Evolutionary conservation across 805 yeast species (phyloP).

Genomic region (Cyberlindnera mycetangii): DNA sequence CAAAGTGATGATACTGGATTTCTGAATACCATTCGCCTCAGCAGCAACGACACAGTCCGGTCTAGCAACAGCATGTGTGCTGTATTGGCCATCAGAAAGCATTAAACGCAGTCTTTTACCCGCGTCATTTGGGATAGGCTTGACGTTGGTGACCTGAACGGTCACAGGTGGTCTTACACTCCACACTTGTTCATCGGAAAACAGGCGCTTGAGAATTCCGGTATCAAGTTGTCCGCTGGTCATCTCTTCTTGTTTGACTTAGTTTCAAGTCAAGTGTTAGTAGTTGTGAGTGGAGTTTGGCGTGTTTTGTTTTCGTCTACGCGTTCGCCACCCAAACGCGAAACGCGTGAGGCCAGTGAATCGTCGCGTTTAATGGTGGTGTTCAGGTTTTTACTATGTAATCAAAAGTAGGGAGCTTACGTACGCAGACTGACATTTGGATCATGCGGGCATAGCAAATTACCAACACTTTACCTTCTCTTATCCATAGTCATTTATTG

Average conservation of each 20-base stretch:
- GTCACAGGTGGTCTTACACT: constrained; percentile 27
- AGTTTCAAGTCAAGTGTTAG: neutral
- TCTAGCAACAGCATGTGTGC: constrained; percentile 51
- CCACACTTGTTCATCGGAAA: constrained; percentile 23
- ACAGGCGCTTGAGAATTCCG: constrained; percentile 20
- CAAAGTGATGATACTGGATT: constrained; percentile 40
- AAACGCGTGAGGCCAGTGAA: neutral
- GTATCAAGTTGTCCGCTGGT: constrained; percentile 12
- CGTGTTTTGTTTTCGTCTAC: constrained; percentile 7
- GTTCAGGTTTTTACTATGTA: neutral
- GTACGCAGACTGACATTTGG: too few species aligned
- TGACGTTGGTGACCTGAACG: constrained; percentile 36
- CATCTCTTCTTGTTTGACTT: too few species aligned
- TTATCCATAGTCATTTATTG: too few species aligned
- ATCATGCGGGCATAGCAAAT: neutral
- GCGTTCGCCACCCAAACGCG: constrained; percentile 6
- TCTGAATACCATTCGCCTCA: constrained; percentile 44
- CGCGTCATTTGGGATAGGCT: constrained; percentile 36
- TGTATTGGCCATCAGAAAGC: constrained; percentile 50
- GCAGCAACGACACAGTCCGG: constrained; percentile 45
- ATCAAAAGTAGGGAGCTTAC: neutral
- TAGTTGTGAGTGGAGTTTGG: constrained; percentile 10
- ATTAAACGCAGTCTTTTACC: constrained; percentile 44
- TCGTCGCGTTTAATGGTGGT: neutral
- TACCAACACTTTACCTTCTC: neutral